Evolutionary conservation across 2,329 filamentous ascomycete species (phyloP).

Genomic region (Phaeomoniella chlamydospora): DNA sequence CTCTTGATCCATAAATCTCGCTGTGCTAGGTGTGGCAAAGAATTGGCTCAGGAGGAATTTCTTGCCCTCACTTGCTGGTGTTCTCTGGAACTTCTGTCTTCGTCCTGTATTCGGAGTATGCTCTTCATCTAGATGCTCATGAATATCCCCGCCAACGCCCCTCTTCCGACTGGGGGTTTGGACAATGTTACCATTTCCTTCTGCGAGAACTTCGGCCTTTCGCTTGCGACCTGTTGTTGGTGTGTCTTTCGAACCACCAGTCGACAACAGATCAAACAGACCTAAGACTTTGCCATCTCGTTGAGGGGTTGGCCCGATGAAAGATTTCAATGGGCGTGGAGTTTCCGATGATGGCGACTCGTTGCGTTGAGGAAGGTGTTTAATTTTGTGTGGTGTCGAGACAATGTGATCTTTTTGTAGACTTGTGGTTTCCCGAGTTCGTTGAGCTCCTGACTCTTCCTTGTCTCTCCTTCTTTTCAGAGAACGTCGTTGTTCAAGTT

Average conservation of each 20-base stretch:
- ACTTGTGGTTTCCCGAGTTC: conserved; percentile 6
- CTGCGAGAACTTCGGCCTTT: conserved; percentile 11
- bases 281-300: conserved; percentile 32
- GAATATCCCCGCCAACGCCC: conserved; percentile 8
- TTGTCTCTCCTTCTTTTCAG: conserved; percentile 6
- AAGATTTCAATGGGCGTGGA: conserved; percentile 20
- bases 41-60: conserved; percentile 28
- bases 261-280: conserved; percentile 31
- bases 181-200: conserved; percentile 6
- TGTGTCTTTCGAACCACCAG: conserved; percentile 15
- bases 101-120: conserved; percentile 1
- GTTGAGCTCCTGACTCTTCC: conserved; percentile 10
- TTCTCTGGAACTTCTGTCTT: conserved; percentile 13
- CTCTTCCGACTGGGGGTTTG: conserved; percentile 6
- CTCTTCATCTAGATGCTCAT: neutral
- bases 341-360: conserved; percentile 22
- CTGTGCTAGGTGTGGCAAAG: conserved; percentile 29
- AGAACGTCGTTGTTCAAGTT: conserved; percentile 8
- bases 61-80: conserved; percentile 27
- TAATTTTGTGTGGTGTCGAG: conserved; percentile 22
- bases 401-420: conserved; percentile 7
- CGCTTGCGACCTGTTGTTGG: conserved; percentile 10
- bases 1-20: conserved; percentile 24
- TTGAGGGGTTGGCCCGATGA: conserved; percentile 30
- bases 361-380: conserved; percentile 25